Base-by-base conservation (phyloP, 2,329 filamentous ascomycete genomes). In the Penicillium sp. region DNA sequence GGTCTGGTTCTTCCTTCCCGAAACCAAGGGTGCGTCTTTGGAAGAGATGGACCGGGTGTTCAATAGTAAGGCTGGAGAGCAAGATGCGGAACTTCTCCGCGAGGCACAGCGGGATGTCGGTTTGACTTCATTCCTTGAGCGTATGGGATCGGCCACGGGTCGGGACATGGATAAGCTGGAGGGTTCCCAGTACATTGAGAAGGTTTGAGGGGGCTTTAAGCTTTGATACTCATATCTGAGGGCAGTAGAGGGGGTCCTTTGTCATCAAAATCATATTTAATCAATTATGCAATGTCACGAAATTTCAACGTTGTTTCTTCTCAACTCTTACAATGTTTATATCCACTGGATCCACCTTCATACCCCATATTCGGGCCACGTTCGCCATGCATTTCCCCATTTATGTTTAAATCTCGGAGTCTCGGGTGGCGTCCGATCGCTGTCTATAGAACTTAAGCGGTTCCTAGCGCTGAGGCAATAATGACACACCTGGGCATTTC, bases 11-110 rank as follows among this genome's bases (percentile, higher is more conserved):
- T 67, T 62, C 59, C 76, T 87, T 66, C 85, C 82, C 1, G 77
- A 77, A 5, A 82, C 83, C 59, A 85, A 87, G 75, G 80, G 82
- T 74, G 76, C 75, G 58, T 75, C 79, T 52, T 79, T 86, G 24
- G 77, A 81, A 60, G 81, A 85, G 67, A 75, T 76, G 64, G 81
- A 85, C 61, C 72, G 55, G 4, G 70, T 75, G 22, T 67, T 75
- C 18, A 56, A 60, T 1, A 63, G 60, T 11, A 62, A 69, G 8
- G 66, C 67, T 7, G 72, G 65, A 1, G 64, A 64, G 45, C 57
- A 55, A 11, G 66, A 68, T 38, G 64, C 64, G 5, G 62, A 61
- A 9, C 50, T 67, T 11, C 60, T 66, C 24, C 61, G 58, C 3
- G 61, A 67, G 32, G 65, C 63, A 0, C 64, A 65, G 55, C 56